A percentile compares a stretch with the other conserved stretches of the same genome.
These are phyloP conservation scores for Beta lomatogona DNA, from an alignment of 179 eudicot species.

Conservation along the genomic window DNA sequence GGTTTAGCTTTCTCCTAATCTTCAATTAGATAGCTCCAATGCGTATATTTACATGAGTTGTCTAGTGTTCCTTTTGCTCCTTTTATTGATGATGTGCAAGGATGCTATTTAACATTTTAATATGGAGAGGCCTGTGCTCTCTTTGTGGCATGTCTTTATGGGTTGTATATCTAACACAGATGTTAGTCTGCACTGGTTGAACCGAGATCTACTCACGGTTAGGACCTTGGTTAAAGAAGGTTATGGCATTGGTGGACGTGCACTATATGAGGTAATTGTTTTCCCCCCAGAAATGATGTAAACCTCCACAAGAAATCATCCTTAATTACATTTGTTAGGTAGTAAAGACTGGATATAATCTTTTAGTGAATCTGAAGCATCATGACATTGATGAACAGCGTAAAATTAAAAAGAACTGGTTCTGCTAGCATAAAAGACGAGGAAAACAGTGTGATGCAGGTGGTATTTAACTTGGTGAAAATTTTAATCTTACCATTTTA, in stretches of 20 bases:
- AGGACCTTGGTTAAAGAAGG: conserved; percentile 46
- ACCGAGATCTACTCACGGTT: conserved; percentile 46
- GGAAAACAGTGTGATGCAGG: neutral
- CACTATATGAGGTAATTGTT: conserved; percentile 56
- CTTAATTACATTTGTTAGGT: neutral
- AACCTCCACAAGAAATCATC: neutral
- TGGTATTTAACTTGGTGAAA: neutral
- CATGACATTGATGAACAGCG: neutral
- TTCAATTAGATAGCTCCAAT: too few species aligned
- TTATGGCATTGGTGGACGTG: conserved; percentile 50
- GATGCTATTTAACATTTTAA: neutral
- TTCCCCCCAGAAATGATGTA: neutral
- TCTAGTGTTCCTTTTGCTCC: neutral
- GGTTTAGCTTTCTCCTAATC: too few species aligned
- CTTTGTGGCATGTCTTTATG: neutral
- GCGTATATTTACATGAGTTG: neutral
- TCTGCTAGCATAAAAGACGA: neutral
- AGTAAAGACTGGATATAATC: neutral
- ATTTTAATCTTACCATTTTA: neutral
- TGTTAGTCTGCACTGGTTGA: conserved; percentile 63
- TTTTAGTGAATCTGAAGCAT: neutral
- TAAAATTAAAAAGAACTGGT: neutral
- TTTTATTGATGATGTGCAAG: neutral
- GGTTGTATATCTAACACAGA: conserved; percentile 33
- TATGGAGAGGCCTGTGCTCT: neutral